Conservation (phyloP, 768 basidiomycete species). For the Cyclocybe cylindracea region DNA sequence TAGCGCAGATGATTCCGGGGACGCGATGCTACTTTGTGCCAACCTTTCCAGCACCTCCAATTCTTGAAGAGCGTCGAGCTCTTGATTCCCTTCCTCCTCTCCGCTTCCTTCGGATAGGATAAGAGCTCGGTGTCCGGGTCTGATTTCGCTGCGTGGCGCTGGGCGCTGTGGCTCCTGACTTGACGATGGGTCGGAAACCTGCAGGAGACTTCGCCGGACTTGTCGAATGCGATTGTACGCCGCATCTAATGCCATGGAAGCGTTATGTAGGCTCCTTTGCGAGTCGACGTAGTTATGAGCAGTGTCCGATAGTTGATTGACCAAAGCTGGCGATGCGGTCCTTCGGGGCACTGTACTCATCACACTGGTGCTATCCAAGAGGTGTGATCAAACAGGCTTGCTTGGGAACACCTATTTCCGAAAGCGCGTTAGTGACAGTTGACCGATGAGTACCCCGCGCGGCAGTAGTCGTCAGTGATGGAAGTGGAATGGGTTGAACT, state of each 20-base stretch:
- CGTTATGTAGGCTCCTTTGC: conserved; percentile 39
- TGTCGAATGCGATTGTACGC: conserved; percentile 57
- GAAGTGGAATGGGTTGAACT: too few relatives aligned
- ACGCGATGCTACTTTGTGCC: too few relatives aligned
- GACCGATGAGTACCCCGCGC: too few relatives aligned
- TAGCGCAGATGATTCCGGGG: too few relatives aligned
- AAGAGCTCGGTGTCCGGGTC: conserved; percentile 41
- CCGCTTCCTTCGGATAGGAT: conserved; percentile 24
- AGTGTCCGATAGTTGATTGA: neutral
- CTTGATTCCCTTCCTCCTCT: conserved; percentile 6
- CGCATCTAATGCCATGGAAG: conserved; percentile 54
- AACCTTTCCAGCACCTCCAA: too few relatives aligned
- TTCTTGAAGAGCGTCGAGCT: too few relatives aligned
- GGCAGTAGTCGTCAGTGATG: too few relatives aligned
- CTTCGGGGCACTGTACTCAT: conserved; percentile 1
- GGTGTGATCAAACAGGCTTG: neutral
- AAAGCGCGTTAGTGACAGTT: too few relatives aligned
- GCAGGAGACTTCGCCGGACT: conserved; percentile 51
- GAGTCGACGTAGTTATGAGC: conserved; percentile 13
- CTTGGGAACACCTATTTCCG: too few relatives aligned
- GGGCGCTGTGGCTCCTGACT: conserved; percentile 12
- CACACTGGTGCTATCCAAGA: neutral
- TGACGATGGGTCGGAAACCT: conserved; percentile 39
- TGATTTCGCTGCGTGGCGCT: conserved; percentile 27
- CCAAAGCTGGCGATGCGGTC: neutral